phyloP scores from a whole-genome alignment of 495 filamentous ascomycete genomes.

The Podospora appendiculata region DNA sequence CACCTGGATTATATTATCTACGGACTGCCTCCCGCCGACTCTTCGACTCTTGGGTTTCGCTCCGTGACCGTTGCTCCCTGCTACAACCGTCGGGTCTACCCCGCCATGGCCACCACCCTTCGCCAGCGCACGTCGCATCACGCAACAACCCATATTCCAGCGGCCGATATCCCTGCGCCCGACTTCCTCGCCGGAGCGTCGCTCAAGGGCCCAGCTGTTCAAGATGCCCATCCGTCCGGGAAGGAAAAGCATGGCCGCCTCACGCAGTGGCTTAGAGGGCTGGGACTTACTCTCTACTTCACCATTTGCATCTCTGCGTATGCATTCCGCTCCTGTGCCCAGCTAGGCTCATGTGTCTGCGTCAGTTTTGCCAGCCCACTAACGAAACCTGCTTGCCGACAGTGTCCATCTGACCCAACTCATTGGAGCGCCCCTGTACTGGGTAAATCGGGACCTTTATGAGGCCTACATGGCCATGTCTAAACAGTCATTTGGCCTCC shows the following conservation, averaged over 20 bases:
- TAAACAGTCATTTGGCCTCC: conserved; percentile 66
- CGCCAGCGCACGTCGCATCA: conserved; percentile 9
- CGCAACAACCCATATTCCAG: neutral
- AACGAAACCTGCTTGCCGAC: neutral
- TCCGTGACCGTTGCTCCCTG: neutral
- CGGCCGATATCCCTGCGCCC: conserved; percentile 5
- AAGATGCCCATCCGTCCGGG: conserved; percentile 51
- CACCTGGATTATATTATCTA: no score
- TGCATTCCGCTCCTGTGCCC: conserved; percentile 5
- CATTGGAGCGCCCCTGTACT: conserved; percentile 62
- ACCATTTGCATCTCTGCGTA: conserved; percentile 43
- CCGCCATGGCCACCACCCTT: conserved; percentile 15
- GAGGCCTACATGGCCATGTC: conserved; percentile 72
- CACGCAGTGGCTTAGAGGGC: conserved; percentile 56
- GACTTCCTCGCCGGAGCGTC: conserved; percentile 17
- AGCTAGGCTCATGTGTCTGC: no score
- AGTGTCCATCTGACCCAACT: conserved; percentile 60
- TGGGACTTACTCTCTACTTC: conserved; percentile 61
- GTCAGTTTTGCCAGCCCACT: neutral
- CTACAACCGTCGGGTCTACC: neutral
- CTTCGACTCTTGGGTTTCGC: neutral
- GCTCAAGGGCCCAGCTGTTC: neutral
- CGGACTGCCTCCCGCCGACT: neutral
- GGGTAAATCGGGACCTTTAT: conserved; percentile 59
- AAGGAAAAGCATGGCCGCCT: conserved; percentile 59